These are phyloP conservation scores for Penicillium silybi DNA, from an alignment of 495 filamentous ascomycete species.

Conservation along the genomic window DNA sequence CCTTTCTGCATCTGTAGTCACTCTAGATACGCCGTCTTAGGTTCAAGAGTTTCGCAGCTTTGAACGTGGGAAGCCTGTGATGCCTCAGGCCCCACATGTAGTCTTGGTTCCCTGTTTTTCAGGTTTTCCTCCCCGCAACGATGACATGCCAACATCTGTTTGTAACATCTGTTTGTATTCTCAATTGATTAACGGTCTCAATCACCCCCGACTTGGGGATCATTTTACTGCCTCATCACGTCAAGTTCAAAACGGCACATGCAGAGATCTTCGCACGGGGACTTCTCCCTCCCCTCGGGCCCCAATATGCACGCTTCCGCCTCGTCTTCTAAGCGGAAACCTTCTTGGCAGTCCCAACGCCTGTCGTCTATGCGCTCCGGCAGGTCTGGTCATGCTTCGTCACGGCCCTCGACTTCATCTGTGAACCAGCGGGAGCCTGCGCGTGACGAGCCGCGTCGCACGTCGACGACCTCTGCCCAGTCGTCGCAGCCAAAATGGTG, in stretches of 20 bases:
- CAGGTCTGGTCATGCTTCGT: conserved; percentile 10
- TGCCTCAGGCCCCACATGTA: conserved; percentile 17
- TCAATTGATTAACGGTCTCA: background rate
- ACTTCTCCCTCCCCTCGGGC: conserved; percentile 19
- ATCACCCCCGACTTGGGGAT: background rate
- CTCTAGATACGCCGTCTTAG: background rate
- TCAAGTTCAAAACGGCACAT: background rate
- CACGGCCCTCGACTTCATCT: conserved; percentile 9
- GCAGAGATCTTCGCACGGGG: conserved; percentile 20
- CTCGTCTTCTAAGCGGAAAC: conserved; percentile 25
- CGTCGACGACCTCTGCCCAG: conserved; percentile 10
- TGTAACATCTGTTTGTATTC: background rate
- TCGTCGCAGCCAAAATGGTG: conserved; percentile 49
- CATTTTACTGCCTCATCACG: background rate
- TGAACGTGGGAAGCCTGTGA: background rate
- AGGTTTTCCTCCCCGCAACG: conserved; percentile 11
- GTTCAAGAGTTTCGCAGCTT: background rate
- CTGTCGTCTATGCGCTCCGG: conserved; percentile 19
- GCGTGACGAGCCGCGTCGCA: conserved; percentile 5
- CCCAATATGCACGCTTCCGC: conserved; percentile 27
- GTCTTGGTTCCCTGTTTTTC: conserved; percentile 14
- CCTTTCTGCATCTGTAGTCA: background rate
- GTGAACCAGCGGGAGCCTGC: conserved; percentile 7
- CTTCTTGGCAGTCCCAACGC: conserved; percentile 31
- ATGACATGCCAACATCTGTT: background rate